phyloP scores from a whole-genome alignment of 1,139 yeast species.

The Yamadazyma atlantica region DNA sequence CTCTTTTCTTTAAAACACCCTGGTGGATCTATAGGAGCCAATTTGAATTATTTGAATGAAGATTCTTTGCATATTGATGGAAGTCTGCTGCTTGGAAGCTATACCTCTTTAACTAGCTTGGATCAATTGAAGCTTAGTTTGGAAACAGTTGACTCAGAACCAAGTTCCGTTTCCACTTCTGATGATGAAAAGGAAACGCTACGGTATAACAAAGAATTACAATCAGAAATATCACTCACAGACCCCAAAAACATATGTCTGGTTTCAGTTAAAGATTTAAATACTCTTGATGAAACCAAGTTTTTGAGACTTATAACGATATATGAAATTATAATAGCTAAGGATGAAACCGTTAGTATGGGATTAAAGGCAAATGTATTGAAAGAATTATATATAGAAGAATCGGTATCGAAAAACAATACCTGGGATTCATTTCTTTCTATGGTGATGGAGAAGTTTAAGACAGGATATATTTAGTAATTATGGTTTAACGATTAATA shows the following conservation, averaged over 20 bases:
- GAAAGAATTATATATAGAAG: conserved; percentile 19
- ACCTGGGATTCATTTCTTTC: conserved; percentile 13
- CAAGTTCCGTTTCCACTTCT: conserved; percentile 19
- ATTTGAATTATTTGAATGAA: conserved; percentile 38
- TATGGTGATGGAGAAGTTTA: conserved; percentile 9
- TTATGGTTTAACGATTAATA: conserved; percentile 1
- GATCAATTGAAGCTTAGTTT: conserved; percentile 24
- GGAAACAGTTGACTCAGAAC: conserved; percentile 7
- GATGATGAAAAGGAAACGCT: conserved; percentile 17
- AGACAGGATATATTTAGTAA: neutral
- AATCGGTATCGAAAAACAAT: conserved; percentile 3
- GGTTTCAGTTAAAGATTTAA: conserved; percentile 16
- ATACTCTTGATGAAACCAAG: conserved; percentile 3
- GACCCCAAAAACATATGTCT: conserved; percentile 3
- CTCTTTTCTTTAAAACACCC: conserved; percentile 77
- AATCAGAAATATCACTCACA: neutral
- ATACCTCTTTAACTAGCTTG: conserved; percentile 30
- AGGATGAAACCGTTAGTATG: conserved; percentile 12
- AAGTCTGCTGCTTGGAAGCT: conserved; percentile 15
- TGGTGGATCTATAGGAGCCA: conserved; percentile 84
- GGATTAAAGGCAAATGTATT: conserved; percentile 21
- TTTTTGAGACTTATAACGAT: conserved; percentile 31
- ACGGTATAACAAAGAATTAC: conserved; percentile 3
- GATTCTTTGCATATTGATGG: conserved; percentile 13
- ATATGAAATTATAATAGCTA: conserved; percentile 25